phyloP scores from a whole-genome alignment of 345 rosid genomes.

The Aquilaria yunnanensis region DNA sequence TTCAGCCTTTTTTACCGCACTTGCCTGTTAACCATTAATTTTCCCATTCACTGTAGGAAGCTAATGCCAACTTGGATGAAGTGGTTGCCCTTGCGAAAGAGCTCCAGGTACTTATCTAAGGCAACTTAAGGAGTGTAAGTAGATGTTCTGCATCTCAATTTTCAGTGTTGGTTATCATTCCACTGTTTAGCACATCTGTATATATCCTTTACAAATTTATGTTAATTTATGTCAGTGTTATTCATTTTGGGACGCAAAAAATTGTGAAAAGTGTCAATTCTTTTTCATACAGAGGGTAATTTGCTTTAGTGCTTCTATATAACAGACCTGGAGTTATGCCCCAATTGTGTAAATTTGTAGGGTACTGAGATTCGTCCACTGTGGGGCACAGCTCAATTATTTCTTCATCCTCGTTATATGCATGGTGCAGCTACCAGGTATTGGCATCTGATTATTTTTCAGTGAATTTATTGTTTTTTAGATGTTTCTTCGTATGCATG shows the following conservation, averaged over 20 bases:
- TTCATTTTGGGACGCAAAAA: too few species aligned
- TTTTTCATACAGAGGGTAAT: too few species aligned
- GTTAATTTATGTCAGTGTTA: too few species aligned
- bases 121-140: not conserved
- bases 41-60: constrained; percentile 41
- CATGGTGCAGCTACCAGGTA: constrained; percentile 98
- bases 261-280: too few species aligned
- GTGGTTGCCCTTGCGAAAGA: constrained; percentile 90
- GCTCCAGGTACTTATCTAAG: constrained; percentile 47
- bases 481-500: constrained; percentile 1
- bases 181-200: too few species aligned
- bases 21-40: not conserved
- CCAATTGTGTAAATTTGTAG: constrained; percentile 23
- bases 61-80: constrained; percentile 84
- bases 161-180: too few species aligned
- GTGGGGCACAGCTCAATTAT: constrained; percentile 98
- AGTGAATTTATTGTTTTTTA: too few species aligned
- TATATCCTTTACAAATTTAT: too few species aligned
- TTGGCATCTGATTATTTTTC: not conserved
- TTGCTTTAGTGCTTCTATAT: too few species aligned
- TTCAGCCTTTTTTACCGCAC: not conserved
- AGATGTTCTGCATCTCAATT: too few species aligned
- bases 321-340: too few species aligned
- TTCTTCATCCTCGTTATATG: constrained; percentile 94
- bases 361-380: constrained; percentile 66